Evolutionary conservation across 345 rosid genomes (phyloP).

Genomic region (Noccaea bulbosa): DNA sequence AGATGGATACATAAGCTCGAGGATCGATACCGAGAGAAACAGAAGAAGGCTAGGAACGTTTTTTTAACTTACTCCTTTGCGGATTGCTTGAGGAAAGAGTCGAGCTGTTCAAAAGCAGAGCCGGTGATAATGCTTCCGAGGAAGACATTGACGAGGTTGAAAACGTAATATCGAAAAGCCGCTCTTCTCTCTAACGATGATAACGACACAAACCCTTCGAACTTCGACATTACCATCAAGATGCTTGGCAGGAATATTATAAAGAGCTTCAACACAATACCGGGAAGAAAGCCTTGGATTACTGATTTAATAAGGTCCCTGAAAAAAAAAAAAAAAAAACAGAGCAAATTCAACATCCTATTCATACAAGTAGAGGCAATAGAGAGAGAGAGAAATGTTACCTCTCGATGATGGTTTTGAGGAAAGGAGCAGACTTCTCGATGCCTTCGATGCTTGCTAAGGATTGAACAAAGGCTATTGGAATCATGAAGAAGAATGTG

Average conservation of each 20-base stretch:
- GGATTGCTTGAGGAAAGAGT: conserved; percentile 66
- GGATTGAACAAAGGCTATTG: conserved; percentile 88
- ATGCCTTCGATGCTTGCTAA: conserved; percentile 88
- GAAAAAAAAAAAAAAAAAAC: conserved; percentile 32
- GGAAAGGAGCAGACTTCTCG: conserved; percentile 68
- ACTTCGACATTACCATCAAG: conserved; percentile 93
- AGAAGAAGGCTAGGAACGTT: conserved; percentile 6
- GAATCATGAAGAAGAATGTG: conserved; percentile 93
- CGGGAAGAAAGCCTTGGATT: conserved; percentile 89
- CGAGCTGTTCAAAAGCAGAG: conserved; percentile 80
- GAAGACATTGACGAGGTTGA: conserved; percentile 80
- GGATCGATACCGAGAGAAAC: neutral
- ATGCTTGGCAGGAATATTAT: conserved; percentile 88
- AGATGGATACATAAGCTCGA: conserved; percentile 6
- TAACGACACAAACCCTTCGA: conserved; percentile 82
- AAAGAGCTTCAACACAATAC: conserved; percentile 86
- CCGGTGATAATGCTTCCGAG: conserved; percentile 77
- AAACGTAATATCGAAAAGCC: conserved; percentile 79
- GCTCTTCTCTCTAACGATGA: conserved; percentile 93
- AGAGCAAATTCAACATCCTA: conserved; percentile 9
- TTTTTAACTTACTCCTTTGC: conserved; percentile 57
- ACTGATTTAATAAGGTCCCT: conserved; percentile 71
- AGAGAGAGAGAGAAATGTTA: conserved; percentile 23
- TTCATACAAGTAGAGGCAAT: conserved; percentile 4
- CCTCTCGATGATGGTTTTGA: conserved; percentile 63